Evolutionary conservation across 164 flowering plant genomes (phyloP).

Genomic region (Magnolia kwangsiensis): DNA sequence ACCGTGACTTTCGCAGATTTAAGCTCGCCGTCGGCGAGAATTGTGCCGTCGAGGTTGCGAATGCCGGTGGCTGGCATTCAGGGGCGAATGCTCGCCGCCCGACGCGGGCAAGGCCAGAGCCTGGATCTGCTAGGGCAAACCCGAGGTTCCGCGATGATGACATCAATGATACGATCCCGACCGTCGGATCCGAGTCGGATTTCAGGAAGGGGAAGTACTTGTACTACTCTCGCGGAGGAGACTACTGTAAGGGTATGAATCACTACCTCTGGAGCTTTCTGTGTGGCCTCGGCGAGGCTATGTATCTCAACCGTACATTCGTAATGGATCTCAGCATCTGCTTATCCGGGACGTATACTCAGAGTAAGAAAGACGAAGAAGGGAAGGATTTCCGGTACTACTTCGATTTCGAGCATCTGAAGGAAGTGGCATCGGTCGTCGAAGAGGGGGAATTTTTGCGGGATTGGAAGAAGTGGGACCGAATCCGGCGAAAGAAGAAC

Average conservation of each 20-base stretch:
- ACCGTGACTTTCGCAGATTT: conserved; percentile 88
- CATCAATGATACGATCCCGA: conserved; percentile 86
- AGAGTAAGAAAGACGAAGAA: conserved; percentile 68
- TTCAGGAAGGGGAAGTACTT: conserved; percentile 78
- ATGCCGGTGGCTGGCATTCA: conserved; percentile 72
- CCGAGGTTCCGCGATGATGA: conserved; percentile 43
- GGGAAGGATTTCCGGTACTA: conserved; percentile 91
- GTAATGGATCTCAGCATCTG: conserved; percentile 90
- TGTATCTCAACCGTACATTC: conserved; percentile 78
- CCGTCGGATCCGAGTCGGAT: conserved; percentile 45
- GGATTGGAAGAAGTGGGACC: conserved; percentile 81
- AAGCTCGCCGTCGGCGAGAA: conserved; percentile 52
- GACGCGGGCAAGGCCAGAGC: conserved; percentile 17
- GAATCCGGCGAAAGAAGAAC: conserved; percentile 46
- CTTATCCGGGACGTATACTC: conserved; percentile 52
- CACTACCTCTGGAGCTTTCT: conserved; percentile 89
- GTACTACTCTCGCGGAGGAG: conserved; percentile 91
- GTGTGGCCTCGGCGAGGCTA: conserved; percentile 95
- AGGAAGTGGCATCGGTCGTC: conserved; percentile 70
- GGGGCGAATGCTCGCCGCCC: conserved; percentile 75
- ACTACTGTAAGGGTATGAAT: conserved; percentile 93
- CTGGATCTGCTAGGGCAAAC: conserved; percentile 20
- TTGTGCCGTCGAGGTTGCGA: conserved; percentile 50
- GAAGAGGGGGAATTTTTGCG: conserved; percentile 70
- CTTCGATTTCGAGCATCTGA: conserved; percentile 91